These are phyloP conservation scores for Penicillium bovifimosum DNA, from an alignment of 495 filamentous ascomycete genomes.

Conservation along the genomic window DNA sequence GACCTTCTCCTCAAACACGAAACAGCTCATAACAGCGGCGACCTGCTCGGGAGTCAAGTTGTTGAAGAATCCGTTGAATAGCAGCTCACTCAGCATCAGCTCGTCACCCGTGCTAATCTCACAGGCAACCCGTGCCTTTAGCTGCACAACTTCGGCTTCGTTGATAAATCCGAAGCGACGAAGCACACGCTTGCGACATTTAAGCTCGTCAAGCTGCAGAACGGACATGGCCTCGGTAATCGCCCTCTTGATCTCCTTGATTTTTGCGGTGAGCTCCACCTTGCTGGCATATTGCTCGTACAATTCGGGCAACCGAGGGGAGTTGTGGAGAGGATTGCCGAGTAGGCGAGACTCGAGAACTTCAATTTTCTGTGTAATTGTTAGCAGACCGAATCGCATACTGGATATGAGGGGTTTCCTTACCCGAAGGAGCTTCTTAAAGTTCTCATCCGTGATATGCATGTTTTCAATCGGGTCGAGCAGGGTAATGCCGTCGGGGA, in stretches of 20 bases:
- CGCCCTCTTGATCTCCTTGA: slow-evolving; percentile 81
- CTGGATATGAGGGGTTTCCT: slow-evolving; percentile 11
- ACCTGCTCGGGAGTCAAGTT: slow-evolving; percentile 81
- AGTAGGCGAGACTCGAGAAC: slow-evolving; percentile 89
- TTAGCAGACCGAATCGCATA: slow-evolving; percentile 1
- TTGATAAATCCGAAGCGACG: slow-evolving; percentile 94
- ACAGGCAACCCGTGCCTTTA: slow-evolving; percentile 94
- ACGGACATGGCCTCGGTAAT: slow-evolving; percentile 77
- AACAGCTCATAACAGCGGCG: slow-evolving; percentile 80
- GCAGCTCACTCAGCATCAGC: slow-evolving; percentile 80
- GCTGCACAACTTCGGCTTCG: slow-evolving; percentile 85
- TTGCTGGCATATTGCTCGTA: slow-evolving; percentile 82
- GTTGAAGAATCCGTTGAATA: slow-evolving; percentile 98
- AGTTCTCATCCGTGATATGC: slow-evolving; percentile 82
- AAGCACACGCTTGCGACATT: slow-evolving; percentile 91
- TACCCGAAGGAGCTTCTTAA: slow-evolving; percentile 84
- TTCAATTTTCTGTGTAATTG: slow-evolving; percentile 70
- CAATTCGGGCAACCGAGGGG: slow-evolving; percentile 70
- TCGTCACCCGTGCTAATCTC: slow-evolving; percentile 95
- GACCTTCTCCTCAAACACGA: slow-evolving; percentile 94
- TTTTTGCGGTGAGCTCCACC: slow-evolving; percentile 64
- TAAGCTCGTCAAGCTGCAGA: slow-evolving; percentile 90
- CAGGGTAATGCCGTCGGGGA: slow-evolving; percentile 85
- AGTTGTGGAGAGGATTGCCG: slow-evolving; percentile 82
- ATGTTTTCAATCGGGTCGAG: slow-evolving; percentile 94